Evolutionary conservation across 768 basidiomycete genomes (phyloP), one percentile per base, ranked within the genome.

Genomic region (Cyclocybe aegerita): DNA sequence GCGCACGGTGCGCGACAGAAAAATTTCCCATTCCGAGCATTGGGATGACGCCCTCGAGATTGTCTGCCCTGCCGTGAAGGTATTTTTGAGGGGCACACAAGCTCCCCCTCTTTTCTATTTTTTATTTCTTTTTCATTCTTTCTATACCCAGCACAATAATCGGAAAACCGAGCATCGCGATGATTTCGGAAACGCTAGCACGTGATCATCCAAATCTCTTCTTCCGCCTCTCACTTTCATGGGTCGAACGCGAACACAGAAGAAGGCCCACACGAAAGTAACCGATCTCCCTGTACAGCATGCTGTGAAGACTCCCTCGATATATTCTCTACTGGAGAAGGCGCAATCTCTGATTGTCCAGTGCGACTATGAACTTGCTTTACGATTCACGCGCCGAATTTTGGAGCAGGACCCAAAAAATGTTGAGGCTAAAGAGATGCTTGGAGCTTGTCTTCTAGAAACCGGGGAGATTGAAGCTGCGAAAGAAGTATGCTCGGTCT

Each of bases 341-440:
- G 85, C 90, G 0, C 90, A 90, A 62, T 73, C 78, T n/a, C 74
- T 95, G 48, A 80, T 95, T 57, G 77, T 85, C 16, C 88, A 93
- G 70, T 92, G 88, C 62, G 85, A 94, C 67, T 93, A 90, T 64
- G 81, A 87, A 43, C 81, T 95, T 42, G 91, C 93, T 2, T 70
- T 78, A 44, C 82, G 78, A 45, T 94, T 95, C 64, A 72, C 84
- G 35, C 71, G 75, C 39, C 81, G 93, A 39, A 77, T 87, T 12
- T 68, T 93, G 30, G 78, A 87, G 55, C 71, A 80, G 43, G 80
- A 88, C 48, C 75, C 84, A 8, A 67, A 69, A 30, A 81, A 90
- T 70, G 74, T 72, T 1, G 82, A 86, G 51, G 91, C 85, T 1
- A 84, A 76, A 59, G 93, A 95, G 66, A 83, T 94, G 67, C 73